Base-by-base conservation (phyloP, 1,284 basidiomycete species). In the Ustilago sp. region DNA sequence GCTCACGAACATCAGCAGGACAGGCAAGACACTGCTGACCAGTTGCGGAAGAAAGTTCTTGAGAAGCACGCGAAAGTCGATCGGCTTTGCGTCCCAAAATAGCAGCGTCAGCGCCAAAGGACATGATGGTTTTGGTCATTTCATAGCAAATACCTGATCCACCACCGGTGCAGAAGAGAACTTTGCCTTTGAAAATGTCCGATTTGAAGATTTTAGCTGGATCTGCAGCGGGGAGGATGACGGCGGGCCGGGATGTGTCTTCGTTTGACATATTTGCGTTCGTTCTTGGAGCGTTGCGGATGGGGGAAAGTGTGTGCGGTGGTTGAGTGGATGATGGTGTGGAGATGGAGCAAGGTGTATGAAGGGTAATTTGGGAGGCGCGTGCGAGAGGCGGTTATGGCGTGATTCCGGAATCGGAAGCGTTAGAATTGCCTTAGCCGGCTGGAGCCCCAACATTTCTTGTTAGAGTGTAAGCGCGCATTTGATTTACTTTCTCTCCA, bases 71-170 rank as follows among this genome's bases (percentile, higher is more conserved):
- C 0, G 88, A 89, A 58, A 96, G 89, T 23, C 93, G 91, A 68
- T 94, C 92, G 11, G 93, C 88, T 93, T 94, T 94, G 86, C 94
- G 89, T 9, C 94, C 94, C 50, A 95, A 88, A 80, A 98, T 97
- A 64, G 89, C 89, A 8, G 94, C 92, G 81, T 90, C 89, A 28
- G 91, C 93, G 17, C 94, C 94, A 85, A 94, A 94, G 32, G 89
- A 88, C 93, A 98, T 94, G 91, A 82, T 67, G 56, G 73, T 61
- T 55, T 78, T 70, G 43, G 92, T 93, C 91, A 98, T 95, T 58
- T 88, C 90, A 80, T 93, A 92, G 87, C 95, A 95, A 87, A 99
- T 98, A 12, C 95, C 95, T 1, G 81, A 81, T 1, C 85, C 86
- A 23, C 85, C 85, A 35, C 85, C 83, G 0, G 94, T 97, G 86